Evolutionary conservation across 306 rosid genomes (phyloP).

Genomic region (Vigna mungo): DNA sequence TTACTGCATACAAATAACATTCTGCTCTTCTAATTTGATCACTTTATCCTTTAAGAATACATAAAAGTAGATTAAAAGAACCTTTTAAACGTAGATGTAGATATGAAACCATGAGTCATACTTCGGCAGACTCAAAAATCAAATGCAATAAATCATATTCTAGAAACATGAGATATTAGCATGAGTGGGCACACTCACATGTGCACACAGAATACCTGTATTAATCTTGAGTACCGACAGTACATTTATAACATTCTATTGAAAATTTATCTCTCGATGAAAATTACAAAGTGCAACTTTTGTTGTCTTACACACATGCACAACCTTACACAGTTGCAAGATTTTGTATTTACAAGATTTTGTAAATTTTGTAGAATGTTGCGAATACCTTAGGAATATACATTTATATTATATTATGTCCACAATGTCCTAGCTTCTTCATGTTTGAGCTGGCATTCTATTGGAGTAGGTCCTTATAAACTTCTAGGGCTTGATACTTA

Average conservation of each 20-base stretch:
- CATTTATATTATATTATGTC: neutral
- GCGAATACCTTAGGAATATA: conserved; percentile 1
- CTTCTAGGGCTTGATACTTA: neutral
- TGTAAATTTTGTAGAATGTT: conserved; percentile 11
- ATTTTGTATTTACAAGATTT: too few species aligned
- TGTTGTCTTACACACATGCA: neutral
- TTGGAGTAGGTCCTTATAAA: neutral
- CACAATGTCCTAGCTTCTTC: neutral
- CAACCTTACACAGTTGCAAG: neutral
- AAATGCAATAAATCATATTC: conserved; percentile 11
- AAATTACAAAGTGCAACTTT: neutral
- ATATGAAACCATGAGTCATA: conserved; percentile 16
- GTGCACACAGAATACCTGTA: neutral
- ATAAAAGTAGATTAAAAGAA: neutral
- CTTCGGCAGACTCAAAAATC: neutral
- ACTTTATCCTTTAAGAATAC: conserved; percentile 14
- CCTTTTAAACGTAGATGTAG: neutral
- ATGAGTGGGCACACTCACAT: neutral
- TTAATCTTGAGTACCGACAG: neutral
- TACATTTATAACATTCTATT: conserved; percentile 17
- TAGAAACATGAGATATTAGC: neutral
- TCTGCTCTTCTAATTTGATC: conserved; percentile 12
- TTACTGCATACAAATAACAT: conserved; percentile 26
- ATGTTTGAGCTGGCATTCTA: neutral
- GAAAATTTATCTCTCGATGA: neutral